phyloP scores from a whole-genome alignment of 768 basidiomycete genomes.

The Pluteus cervinus region DNA sequence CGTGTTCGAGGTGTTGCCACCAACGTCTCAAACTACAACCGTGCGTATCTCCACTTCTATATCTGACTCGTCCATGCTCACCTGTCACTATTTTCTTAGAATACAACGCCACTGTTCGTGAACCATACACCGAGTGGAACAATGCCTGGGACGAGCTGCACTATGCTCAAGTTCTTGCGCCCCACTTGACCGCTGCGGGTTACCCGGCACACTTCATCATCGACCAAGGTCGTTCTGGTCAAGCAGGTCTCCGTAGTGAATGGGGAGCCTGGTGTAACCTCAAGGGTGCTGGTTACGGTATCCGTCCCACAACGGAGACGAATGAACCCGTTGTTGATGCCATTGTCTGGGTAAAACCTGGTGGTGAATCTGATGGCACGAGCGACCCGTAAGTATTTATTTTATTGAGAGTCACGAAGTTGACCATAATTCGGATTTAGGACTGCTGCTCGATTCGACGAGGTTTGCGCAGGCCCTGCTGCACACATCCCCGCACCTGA shows the following conservation, averaged over 20 bases:
- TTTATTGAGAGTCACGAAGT: too few species aligned
- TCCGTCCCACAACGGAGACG: too few species aligned
- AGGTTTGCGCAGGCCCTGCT: slow-evolving; percentile 7
- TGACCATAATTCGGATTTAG: too few species aligned
- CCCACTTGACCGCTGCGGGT: slow-evolving; percentile 21
- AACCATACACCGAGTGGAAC: slow-evolving; percentile 17
- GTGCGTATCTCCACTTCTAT: too few species aligned
- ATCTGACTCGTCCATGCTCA: too few species aligned
- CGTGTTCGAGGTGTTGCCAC: slow-evolving; percentile 25
- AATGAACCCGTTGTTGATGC: slow-evolving; percentile 29
- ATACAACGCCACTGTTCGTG: slow-evolving; percentile 16
- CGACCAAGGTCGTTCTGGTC: slow-evolving; percentile 28
- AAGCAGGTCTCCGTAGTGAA: slow-evolving; percentile 14
- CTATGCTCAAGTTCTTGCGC: slow-evolving; percentile 23
- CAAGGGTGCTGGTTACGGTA: slow-evolving; percentile 20
- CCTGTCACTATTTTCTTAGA: too few species aligned
- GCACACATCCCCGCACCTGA: slow-evolving; percentile 27
- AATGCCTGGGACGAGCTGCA: slow-evolving; percentile 25
- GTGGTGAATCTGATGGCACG: slow-evolving; percentile 34
- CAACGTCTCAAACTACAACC: slow-evolving; percentile 30
- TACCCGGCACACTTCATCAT: slow-evolving; percentile 30
- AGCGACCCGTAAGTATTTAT: slow-evolving; percentile 25
- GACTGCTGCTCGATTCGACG: too few species aligned
- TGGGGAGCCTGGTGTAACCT: slow-evolving; percentile 28
- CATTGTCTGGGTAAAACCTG: slow-evolving; percentile 37